These are phyloP conservation scores for Grosmannia huntii DNA, from an alignment of 2,329 filamentous ascomycete species.

Conservation along the genomic window DNA sequence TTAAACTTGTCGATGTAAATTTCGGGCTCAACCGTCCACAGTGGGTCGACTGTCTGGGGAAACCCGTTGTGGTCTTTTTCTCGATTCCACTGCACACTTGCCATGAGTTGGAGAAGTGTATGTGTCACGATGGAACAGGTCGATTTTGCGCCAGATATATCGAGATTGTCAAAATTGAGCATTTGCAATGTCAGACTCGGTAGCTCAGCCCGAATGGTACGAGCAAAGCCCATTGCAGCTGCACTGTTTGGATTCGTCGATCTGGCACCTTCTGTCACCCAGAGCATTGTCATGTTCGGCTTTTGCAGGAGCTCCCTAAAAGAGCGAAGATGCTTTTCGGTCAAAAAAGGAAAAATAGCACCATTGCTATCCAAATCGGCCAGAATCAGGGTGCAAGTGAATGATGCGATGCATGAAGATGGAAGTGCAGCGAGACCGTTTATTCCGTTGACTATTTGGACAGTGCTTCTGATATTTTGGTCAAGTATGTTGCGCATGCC, in stretches of 20 bases:
- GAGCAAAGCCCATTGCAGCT: slow-evolving; percentile 20
- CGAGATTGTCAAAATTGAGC: slow-evolving; percentile 17
- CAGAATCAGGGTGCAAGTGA: slow-evolving; percentile 22
- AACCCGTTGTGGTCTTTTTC: too few species aligned
- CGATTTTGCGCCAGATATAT: not conserved
- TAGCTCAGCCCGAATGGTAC: slow-evolving; percentile 20
- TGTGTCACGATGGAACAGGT: slow-evolving; percentile 7
- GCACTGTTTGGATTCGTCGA: slow-evolving; percentile 16
- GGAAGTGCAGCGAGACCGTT: not conserved
- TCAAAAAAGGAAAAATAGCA: slow-evolving; percentile 22
- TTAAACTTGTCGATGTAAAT: slow-evolving; percentile 22
- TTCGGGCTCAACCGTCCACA: slow-evolving; percentile 24
- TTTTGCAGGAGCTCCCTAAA: slow-evolving; percentile 15
- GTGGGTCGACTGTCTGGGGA: slow-evolving; percentile 4
- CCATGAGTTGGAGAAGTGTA: slow-evolving; percentile 14
- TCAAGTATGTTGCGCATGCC: not conserved
- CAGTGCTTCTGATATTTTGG: too few species aligned
- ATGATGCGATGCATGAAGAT: slow-evolving; percentile 9
- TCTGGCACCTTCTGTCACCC: slow-evolving; percentile 17
- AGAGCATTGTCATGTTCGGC: slow-evolving; percentile 19
- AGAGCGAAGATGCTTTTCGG: slow-evolving; percentile 15
- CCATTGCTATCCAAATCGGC: slow-evolving; percentile 19
- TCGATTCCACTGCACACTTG: not conserved
- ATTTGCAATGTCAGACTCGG: slow-evolving; percentile 19
- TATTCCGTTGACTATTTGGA: not conserved